These are phyloP conservation scores for Evernia prunastri DNA, from an alignment of 495 filamentous ascomycete species.

Conservation along the genomic window DNA sequence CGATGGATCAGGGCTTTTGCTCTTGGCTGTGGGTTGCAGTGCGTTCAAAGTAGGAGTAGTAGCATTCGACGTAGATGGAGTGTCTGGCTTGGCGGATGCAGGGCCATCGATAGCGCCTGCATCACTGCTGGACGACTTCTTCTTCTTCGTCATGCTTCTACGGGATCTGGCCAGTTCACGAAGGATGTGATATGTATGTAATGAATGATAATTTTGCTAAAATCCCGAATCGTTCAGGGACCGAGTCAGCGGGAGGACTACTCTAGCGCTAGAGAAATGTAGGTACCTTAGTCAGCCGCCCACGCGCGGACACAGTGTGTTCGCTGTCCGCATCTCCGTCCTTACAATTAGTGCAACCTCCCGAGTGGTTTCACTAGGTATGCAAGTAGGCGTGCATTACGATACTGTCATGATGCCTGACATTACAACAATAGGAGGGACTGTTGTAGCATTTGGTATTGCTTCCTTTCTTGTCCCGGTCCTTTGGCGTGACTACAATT, in stretches of 20 bases:
- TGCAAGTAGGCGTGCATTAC: background rate
- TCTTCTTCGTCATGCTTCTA: slow-evolving; percentile 37
- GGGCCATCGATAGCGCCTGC: slow-evolving; percentile 13
- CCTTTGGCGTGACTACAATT: background rate
- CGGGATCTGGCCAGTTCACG: background rate
- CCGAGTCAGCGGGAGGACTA: background rate
- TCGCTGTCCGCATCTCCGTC: background rate
- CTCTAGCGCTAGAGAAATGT: no score
- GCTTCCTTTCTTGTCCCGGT: background rate
- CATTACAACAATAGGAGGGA: background rate
- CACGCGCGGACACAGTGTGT: no score
- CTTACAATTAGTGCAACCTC: no score
- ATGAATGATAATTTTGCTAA: no score
- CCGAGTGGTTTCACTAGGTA: no score
- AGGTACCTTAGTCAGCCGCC: no score
- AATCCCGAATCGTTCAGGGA: background rate
- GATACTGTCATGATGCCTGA: background rate
- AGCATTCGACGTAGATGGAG: background rate
- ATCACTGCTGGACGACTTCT: slow-evolving; percentile 33
- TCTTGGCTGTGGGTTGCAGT: slow-evolving; percentile 14
- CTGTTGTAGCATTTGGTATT: background rate
- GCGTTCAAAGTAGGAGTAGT: slow-evolving; percentile 20
- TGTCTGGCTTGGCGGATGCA: slow-evolving; percentile 14
- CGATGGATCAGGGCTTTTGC: slow-evolving; percentile 37
- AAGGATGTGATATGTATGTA: background rate